Evolutionary conservation across 2,329 filamentous ascomycete species (phyloP).

Genomic region (Neofusicoccum sp.): DNA sequence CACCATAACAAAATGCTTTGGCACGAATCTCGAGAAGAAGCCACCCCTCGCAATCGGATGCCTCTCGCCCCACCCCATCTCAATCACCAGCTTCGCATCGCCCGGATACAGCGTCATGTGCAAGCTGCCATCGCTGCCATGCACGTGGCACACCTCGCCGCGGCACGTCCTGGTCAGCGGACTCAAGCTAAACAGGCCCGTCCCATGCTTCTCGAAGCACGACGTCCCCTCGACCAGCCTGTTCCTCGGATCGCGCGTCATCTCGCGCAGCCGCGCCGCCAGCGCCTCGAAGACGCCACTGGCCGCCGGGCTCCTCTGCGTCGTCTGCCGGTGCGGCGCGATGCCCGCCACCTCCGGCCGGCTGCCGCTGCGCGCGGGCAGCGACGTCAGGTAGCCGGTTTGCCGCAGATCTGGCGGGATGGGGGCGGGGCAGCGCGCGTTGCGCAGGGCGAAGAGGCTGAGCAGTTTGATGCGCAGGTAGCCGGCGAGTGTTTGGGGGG

Average conservation of each 20-base stretch:
- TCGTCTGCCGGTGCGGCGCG: conserved; percentile 75
- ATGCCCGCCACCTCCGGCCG: conserved; percentile 71
- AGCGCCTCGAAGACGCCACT: conserved; percentile 39
- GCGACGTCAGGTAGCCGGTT: conserved; percentile 57
- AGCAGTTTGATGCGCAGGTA: conserved; percentile 73
- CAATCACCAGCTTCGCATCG: conserved; percentile 69
- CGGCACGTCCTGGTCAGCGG: conserved; percentile 69
- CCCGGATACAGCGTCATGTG: conserved; percentile 78
- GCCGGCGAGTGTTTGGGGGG: conserved; percentile 68
- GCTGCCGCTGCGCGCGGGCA: conserved; percentile 62
- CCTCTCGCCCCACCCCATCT: conserved; percentile 75
- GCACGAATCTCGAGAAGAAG: conserved; percentile 66
- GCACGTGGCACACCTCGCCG: conserved; percentile 81
- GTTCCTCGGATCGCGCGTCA: conserved; percentile 29
- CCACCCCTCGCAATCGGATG: conserved; percentile 65
- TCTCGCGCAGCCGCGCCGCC: conserved; percentile 32
- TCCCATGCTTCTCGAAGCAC: conserved; percentile 79
- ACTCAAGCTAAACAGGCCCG: conserved; percentile 68
- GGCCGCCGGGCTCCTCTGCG: conserved; percentile 61
- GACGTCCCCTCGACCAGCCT: conserved; percentile 56
- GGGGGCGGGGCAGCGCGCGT: conserved; percentile 63
- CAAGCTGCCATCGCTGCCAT: conserved; percentile 72
- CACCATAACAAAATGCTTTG: conserved; percentile 73
- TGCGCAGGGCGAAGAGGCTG: conserved; percentile 66
- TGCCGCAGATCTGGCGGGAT: conserved; percentile 51